Evolutionary conservation across 1,284 basidiomycete species (phyloP).

Genomic region (Pterulicium gracile): DNA sequence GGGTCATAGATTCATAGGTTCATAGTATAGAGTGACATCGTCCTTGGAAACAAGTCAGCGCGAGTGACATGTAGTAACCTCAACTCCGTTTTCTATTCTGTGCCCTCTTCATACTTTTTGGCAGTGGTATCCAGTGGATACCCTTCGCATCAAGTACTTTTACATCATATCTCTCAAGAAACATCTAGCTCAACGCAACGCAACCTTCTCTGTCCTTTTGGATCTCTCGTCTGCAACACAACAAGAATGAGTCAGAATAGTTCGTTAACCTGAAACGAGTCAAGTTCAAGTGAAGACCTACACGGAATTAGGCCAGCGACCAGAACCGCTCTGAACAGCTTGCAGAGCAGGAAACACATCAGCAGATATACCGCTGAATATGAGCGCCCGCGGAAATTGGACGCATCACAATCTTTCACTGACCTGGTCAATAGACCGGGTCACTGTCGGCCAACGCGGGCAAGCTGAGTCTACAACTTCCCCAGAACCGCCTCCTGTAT

Average conservation of each 20-base stretch:
- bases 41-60: too few relatives aligned
- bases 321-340: neutral
- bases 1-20: too few relatives aligned
- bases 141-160: neutral
- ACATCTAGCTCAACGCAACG: neutral
- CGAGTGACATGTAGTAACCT: too few relatives aligned
- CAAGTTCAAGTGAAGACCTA: neutral
- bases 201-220: neutral
- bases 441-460: too few relatives aligned
- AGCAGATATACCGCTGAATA: neutral
- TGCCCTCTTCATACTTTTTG: too few relatives aligned
- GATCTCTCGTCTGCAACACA: neutral
- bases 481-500: too few relatives aligned
- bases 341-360: neutral
- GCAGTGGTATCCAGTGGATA: neutral
- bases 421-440: too few relatives aligned
- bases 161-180: neutral
- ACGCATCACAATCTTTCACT: too few relatives aligned
- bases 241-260: neutral
- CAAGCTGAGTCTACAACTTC: too few relatives aligned
- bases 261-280: neutral
- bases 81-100: too few relatives aligned
- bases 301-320: neutral
- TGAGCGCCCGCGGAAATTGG: neutral
- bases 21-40: neutral